phyloP scores from a whole-genome alignment of 2,329 filamentous ascomycete genomes.

The Aspergillus flavus region DNA sequence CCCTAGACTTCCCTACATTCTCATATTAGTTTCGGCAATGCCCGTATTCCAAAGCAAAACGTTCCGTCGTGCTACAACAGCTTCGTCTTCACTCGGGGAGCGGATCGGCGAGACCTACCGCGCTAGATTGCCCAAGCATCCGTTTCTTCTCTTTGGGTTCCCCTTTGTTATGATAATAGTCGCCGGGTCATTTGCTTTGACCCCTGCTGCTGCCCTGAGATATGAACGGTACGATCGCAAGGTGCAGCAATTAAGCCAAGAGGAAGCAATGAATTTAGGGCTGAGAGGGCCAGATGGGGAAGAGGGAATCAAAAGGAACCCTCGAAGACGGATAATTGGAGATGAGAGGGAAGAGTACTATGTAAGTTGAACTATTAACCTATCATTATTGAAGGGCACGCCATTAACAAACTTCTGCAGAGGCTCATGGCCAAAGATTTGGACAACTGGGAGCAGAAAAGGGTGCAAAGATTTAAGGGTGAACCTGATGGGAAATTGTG shows the following conservation, averaged over 20 bases:
- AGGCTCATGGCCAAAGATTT: slow-evolving; percentile 84
- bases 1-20: neutral
- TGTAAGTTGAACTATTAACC: slow-evolving; percentile 29
- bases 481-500: slow-evolving; percentile 83
- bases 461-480: slow-evolving; percentile 84
- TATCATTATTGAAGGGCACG: neutral
- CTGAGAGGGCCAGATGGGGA: slow-evolving; percentile 67
- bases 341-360: slow-evolving; percentile 53
- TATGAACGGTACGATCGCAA: slow-evolving; percentile 93
- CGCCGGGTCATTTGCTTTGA: slow-evolving; percentile 89
- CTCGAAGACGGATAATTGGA: slow-evolving; percentile 45
- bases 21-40: slow-evolving; percentile 48
- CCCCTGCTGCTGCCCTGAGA: slow-evolving; percentile 86
- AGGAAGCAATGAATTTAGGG: slow-evolving; percentile 83
- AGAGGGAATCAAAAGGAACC: slow-evolving; percentile 69
- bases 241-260: slow-evolving; percentile 79
- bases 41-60: slow-evolving; percentile 69
- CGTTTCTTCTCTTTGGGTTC: slow-evolving; percentile 90
- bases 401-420: slow-evolving; percentile 46
- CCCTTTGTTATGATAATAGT: slow-evolving; percentile 91
- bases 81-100: slow-evolving; percentile 60
- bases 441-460: slow-evolving; percentile 95
- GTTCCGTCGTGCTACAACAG: slow-evolving; percentile 62
- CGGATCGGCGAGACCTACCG: slow-evolving; percentile 78
- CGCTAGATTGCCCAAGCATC: slow-evolving; percentile 70